A percentile compares a stretch with the other conserved stretches of the same genome.
These are phyloP conservation scores for Oldenlandia corymbosa DNA, from an alignment of 257 asterid genomes.

Conservation along the genomic window DNA sequence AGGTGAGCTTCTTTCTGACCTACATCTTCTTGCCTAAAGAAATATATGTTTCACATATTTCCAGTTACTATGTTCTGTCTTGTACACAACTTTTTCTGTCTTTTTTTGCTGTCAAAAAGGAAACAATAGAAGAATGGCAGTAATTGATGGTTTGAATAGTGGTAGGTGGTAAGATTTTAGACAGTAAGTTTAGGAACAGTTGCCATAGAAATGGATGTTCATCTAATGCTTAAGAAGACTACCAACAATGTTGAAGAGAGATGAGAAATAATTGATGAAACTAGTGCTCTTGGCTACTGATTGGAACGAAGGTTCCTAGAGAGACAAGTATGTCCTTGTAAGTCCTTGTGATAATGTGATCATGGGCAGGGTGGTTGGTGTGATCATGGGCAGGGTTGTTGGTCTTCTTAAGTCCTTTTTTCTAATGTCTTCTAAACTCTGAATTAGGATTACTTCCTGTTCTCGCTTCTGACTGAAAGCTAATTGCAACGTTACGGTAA, in stretches of 20 bases:
- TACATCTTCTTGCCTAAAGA: not conserved
- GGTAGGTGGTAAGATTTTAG: not conserved
- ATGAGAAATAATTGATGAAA: too few relatives aligned
- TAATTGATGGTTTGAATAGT: not conserved
- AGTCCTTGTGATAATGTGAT: too few relatives aligned
- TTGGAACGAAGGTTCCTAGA: too few relatives aligned
- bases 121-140: not conserved
- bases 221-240: not conserved
- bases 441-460: too few relatives aligned
- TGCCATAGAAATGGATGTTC: not conserved
- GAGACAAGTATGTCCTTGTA: too few relatives aligned
- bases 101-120: not conserved
- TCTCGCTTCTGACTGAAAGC: too few relatives aligned
- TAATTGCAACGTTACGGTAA: too few relatives aligned
- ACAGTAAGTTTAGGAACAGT: not conserved
- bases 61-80: not conserved
- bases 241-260: not conserved
- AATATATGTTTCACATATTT: not conserved
- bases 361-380: too few relatives aligned
- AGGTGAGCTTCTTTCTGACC: slow-evolving; percentile 38
- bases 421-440: too few relatives aligned
- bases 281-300: too few relatives aligned
- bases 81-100: not conserved
- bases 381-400: too few relatives aligned
- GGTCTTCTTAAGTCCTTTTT: too few relatives aligned